phyloP scores from a whole-genome alignment of 192 early-diverging fungal genomes.

The Podila epigama region DNA sequence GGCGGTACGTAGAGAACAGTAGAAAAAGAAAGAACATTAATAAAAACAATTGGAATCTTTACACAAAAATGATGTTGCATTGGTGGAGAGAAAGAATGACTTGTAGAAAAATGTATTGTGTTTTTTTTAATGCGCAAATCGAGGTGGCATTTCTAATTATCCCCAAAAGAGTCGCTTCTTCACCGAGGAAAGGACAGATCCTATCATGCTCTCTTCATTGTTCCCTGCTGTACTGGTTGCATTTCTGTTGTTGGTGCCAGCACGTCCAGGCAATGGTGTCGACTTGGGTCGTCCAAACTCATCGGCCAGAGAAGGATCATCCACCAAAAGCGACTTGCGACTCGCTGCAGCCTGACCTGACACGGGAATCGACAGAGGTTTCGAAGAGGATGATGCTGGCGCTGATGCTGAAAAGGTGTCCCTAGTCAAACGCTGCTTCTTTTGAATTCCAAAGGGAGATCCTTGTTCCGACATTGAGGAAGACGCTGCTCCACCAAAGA shows the following conservation, averaged over 20 bases:
- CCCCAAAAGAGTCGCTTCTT: slow-evolving; percentile 1
- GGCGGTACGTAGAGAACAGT: no score
- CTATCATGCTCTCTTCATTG: neutral
- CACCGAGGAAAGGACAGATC: neutral
- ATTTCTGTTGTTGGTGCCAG: no score
- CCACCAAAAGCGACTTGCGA: slow-evolving; percentile 1
- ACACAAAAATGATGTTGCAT: no score
- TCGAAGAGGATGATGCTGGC: neutral
- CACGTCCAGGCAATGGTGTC: neutral
- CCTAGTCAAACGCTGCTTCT: neutral
- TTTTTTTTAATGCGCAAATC: no score
- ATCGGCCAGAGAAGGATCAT: neutral
- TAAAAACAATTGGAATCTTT: no score
- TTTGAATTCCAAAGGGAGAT: neutral
- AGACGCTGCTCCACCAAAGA: neutral
- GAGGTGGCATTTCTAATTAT: neutral
- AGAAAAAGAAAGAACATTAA: no score
- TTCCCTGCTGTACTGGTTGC: no score
- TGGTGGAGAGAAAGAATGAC: no score
- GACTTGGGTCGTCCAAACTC: neutral
- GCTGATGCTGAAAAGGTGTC: neutral
- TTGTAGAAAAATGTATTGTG: no score
- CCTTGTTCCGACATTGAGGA: neutral
- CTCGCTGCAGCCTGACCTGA: neutral
- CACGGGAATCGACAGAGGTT: no score